These are phyloP conservation scores for Skeletonema grethae DNA, from an alignment of 108 stramenopile genomes.

Conservation along the genomic window DNA sequence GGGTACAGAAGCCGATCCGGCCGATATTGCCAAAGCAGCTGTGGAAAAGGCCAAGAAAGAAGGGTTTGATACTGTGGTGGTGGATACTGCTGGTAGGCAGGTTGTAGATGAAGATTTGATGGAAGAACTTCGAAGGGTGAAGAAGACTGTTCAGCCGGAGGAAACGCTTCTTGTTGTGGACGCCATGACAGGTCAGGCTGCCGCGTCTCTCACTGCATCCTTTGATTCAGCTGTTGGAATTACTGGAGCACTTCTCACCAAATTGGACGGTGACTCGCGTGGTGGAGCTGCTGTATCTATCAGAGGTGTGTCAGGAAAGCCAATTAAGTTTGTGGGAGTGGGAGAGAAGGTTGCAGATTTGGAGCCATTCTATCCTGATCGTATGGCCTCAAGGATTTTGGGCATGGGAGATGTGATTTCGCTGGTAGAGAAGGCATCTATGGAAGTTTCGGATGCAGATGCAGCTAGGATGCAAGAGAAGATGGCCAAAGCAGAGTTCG, in stretches of 20 bases:
- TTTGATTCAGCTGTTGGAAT: slow-evolving; percentile 94
- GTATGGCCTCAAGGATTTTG: slow-evolving; percentile 95
- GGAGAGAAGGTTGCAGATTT: slow-evolving; percentile 91
- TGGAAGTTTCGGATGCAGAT: slow-evolving; percentile 89
- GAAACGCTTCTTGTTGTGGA: slow-evolving; percentile 97
- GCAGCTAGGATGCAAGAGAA: slow-evolving; percentile 83
- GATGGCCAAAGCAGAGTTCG: slow-evolving; percentile 87
- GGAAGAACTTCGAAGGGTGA: slow-evolving; percentile 86
- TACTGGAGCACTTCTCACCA: slow-evolving; percentile 93
- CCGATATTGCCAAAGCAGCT: slow-evolving; percentile 83
- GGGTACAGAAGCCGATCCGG: slow-evolving; percentile 87
- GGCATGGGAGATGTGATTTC: slow-evolving; percentile 97
- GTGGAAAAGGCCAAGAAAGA: slow-evolving; percentile 78
- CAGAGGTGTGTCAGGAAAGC: slow-evolving; percentile 91
- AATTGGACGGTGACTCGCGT: slow-evolving; percentile 94
- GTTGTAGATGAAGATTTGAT: slow-evolving; percentile 92
- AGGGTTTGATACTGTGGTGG: slow-evolving; percentile 91
- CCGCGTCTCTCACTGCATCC: slow-evolving; percentile 90
- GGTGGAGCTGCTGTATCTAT: slow-evolving; percentile 95
- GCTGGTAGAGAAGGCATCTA: slow-evolving; percentile 93
- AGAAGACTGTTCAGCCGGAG: slow-evolving; percentile 80
- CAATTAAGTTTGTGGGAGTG: slow-evolving; percentile 96
- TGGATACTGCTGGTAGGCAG: slow-evolving; percentile 98
- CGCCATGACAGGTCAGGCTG: slow-evolving; percentile 98
- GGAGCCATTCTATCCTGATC: slow-evolving; percentile 96